phyloP scores from a whole-genome alignment of 1,139 yeast genomes.

The Kodamaea suecica region DNA sequence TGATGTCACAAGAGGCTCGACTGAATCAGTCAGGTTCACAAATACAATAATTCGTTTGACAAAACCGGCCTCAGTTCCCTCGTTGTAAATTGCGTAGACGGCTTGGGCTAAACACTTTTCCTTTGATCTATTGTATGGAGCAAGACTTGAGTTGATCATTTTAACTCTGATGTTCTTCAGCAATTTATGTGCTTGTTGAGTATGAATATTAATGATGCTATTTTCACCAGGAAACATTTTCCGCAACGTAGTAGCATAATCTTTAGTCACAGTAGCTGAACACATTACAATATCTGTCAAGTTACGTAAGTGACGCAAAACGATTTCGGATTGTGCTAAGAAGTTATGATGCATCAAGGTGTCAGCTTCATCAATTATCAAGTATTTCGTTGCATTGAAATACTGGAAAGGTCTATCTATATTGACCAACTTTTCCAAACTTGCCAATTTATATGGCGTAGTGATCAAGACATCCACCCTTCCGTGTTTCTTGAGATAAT shows the following conservation, averaged over 20 bases:
- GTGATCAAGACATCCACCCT: conserved; percentile 78
- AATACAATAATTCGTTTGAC: conserved; percentile 85
- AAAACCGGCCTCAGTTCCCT: conserved; percentile 73
- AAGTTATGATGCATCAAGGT: conserved; percentile 85
- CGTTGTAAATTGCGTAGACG: conserved; percentile 77
- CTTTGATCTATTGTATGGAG: conserved; percentile 83
- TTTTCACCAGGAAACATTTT: conserved; percentile 60
- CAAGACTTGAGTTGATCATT: conserved; percentile 67
- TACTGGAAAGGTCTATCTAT: conserved; percentile 47
- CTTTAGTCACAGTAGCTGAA: conserved; percentile 86
- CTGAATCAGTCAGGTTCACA: conserved; percentile 72
- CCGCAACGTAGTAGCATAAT: conserved; percentile 62
- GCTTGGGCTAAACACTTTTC: conserved; percentile 84
- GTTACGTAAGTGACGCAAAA: conserved; percentile 51
- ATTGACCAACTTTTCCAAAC: conserved; percentile 43
- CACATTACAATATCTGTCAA: conserved; percentile 69
- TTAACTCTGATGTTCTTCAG: conserved; percentile 72
- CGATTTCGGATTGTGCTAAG: conserved; percentile 61
- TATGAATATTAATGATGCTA: conserved; percentile 56
- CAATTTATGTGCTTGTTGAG: conserved; percentile 79
- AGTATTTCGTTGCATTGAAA: conserved; percentile 48
- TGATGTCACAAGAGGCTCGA: conserved; percentile 53
- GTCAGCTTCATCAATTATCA: conserved; percentile 95
- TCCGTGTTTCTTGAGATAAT: conserved; percentile 36
- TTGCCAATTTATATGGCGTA: conserved; percentile 69